Conservation (phyloP, 192 early-diverging fungal species). For the Gonapodya prolifera region DNA sequence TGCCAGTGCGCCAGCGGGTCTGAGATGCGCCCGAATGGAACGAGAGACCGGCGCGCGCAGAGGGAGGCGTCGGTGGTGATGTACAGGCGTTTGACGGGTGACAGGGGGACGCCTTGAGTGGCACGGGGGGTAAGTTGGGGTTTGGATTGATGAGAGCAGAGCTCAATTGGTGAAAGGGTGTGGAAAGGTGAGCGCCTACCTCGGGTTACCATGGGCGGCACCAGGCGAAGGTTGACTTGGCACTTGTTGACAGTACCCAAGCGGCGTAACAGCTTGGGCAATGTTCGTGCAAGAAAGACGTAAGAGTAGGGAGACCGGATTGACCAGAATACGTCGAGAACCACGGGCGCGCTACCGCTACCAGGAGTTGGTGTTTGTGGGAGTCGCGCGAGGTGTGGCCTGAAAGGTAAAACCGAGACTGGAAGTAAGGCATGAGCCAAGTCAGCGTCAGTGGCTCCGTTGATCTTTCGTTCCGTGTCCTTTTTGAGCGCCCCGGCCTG, state of each 20-base stretch:
- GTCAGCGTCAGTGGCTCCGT: not conserved
- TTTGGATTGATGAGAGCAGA: not conserved
- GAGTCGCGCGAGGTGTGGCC: not conserved
- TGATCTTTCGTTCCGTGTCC: not conserved
- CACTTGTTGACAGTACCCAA: not conserved
- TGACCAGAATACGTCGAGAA: not conserved
- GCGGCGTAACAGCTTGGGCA: not conserved
- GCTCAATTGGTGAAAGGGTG: not conserved
- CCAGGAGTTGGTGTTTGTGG: not conserved
- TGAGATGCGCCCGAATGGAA: not conserved
- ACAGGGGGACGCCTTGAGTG: not conserved
- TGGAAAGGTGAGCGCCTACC: no score
- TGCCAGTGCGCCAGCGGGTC: not conserved
- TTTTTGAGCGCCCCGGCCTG: not conserved
- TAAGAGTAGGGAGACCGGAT: not conserved
- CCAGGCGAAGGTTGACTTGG: not conserved
- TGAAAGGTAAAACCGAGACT: not conserved
- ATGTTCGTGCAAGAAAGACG: not conserved
- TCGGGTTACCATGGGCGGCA: not conserved
- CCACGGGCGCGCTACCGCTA: not conserved
- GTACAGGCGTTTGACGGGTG: not conserved
- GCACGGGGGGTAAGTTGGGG: not conserved
- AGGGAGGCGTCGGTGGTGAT: not conserved
- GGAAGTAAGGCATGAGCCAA: not conserved
- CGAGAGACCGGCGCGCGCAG: not conserved